A percentile compares a stretch with the other conserved stretches of the same genome.
Evolutionary conservation across 2,329 filamentous ascomycete genomes (phyloP).

Genomic region (Esteya vermicola): DNA sequence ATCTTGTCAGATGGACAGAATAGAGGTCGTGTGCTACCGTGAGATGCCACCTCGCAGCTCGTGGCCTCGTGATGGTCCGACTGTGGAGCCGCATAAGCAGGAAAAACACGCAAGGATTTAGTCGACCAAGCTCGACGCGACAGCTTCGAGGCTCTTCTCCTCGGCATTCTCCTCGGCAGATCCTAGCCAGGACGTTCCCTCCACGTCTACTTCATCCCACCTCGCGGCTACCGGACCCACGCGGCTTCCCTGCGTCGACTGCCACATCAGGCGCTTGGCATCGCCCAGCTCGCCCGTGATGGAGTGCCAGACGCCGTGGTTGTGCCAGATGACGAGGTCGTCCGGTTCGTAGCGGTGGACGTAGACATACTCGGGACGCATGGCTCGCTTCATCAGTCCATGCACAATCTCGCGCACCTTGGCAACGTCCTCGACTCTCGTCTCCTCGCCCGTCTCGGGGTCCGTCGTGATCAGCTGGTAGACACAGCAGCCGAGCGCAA

Average conservation of each 20-base stretch:
- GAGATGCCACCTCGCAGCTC: too few species aligned
- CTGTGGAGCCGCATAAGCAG: too few species aligned
- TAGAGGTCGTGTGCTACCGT: too few species aligned
- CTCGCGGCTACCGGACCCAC: neutral
- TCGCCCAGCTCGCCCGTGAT: conserved; percentile 2
- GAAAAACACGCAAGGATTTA: too few species aligned
- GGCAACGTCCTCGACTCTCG: neutral
- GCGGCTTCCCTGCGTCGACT: neutral
- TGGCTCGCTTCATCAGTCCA: neutral
- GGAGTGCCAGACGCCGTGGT: conserved; percentile 4
- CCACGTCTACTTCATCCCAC: conserved; percentile 3
- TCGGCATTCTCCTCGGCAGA: too few species aligned
- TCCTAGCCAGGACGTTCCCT: neutral
- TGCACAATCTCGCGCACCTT: conserved; percentile 1
- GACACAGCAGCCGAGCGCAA: conserved; percentile 3
- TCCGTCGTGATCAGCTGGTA: conserved; percentile 2
- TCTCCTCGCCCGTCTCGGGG: conserved; percentile 1
- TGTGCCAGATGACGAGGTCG: conserved; percentile 4
- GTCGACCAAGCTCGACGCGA: too few species aligned
- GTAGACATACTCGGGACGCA: neutral
- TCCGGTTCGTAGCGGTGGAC: conserved; percentile 1
- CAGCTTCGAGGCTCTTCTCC: too few species aligned
- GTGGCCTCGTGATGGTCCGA: too few species aligned
- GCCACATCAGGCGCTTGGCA: conserved; percentile 2
- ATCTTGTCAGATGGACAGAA: too few species aligned